Conservation (phyloP, 2,329 filamentous ascomycete species). For the Bertia moriformis region DNA sequence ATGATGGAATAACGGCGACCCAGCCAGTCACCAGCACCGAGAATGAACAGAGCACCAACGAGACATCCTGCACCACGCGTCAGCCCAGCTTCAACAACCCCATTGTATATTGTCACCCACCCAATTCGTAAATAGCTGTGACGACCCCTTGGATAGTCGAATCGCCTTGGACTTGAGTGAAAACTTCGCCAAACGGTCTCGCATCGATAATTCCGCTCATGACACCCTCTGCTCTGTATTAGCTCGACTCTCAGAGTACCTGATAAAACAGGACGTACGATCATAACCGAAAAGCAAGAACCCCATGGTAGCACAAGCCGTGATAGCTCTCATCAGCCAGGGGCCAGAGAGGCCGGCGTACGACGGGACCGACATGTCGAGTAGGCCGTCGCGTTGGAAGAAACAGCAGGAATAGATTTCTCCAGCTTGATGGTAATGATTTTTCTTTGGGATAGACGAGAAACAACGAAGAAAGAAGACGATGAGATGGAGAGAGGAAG, state of each 20-base stretch:
- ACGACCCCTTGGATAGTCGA: conserved; percentile 20
- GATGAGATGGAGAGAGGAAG: too few relatives aligned
- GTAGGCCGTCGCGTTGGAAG: too few relatives aligned
- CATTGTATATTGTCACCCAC: too few relatives aligned
- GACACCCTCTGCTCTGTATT: conserved; percentile 1
- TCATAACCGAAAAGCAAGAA: conserved; percentile 48
- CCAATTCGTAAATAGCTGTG: conserved; percentile 22
- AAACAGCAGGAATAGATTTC: too few relatives aligned
- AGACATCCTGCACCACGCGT: conserved; percentile 24
- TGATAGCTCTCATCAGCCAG: conserved; percentile 37
- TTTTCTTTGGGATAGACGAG: too few relatives aligned
- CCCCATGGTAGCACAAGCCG: conserved; percentile 47
- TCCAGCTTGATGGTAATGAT: too few relatives aligned
- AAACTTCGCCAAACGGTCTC: not conserved
- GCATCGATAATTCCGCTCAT: not conserved
- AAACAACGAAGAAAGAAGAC: too few relatives aligned
- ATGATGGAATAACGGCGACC: conserved; percentile 39
- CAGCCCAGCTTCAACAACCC: too few relatives aligned
- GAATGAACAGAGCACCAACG: conserved; percentile 20
- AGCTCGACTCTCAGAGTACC: too few relatives aligned
- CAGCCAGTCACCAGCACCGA: conserved; percentile 32
- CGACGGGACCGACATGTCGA: conserved; percentile 32
- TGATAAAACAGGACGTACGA: conserved; percentile 12
- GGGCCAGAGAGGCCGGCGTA: conserved; percentile 45
- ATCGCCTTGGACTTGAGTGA: conserved; percentile 6